Evolutionary conservation across 768 basidiomycete genomes (phyloP).

Genomic region (Rhizopogon roseolus): DNA sequence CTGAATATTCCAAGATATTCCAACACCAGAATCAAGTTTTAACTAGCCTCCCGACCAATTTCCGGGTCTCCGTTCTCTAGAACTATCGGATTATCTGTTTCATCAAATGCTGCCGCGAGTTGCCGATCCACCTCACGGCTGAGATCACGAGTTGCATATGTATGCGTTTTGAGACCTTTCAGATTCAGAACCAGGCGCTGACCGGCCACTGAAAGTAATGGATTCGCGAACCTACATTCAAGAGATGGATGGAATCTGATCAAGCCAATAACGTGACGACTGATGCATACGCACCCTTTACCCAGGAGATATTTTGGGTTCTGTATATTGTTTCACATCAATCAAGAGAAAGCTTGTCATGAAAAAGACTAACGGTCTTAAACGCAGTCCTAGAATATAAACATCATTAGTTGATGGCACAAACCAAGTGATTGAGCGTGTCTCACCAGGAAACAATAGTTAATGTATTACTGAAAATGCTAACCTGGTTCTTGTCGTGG

Average conservation of each 20-base stretch:
- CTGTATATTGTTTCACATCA: conserved; percentile 2
- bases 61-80: not conserved
- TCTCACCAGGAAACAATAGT: conserved; percentile 11
- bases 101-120: conserved; percentile 4
- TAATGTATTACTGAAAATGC: conserved; percentile 2
- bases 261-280: not conserved
- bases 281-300: conserved; percentile 1
- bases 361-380: not conserved
- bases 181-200: conserved; percentile 18
- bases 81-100: not conserved
- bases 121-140: conserved; percentile 16
- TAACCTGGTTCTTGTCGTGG: not conserved
- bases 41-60: too few species aligned
- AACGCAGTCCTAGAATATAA: conserved; percentile 6
- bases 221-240: conserved; percentile 8
- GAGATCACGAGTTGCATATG: conserved; percentile 1
- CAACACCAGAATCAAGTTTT: too few species aligned
- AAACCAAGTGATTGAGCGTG: not conserved
- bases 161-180: conserved; percentile 1
- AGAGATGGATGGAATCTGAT: not conserved
- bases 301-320: conserved; percentile 7
- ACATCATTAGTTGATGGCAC: not conserved
- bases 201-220: conserved; percentile 9
- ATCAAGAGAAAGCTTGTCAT: not conserved
- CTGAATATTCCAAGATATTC: too few species aligned